Conservation (phyloP, 495 filamentous ascomycete species). For the Aspergillus heteromorphus region DNA sequence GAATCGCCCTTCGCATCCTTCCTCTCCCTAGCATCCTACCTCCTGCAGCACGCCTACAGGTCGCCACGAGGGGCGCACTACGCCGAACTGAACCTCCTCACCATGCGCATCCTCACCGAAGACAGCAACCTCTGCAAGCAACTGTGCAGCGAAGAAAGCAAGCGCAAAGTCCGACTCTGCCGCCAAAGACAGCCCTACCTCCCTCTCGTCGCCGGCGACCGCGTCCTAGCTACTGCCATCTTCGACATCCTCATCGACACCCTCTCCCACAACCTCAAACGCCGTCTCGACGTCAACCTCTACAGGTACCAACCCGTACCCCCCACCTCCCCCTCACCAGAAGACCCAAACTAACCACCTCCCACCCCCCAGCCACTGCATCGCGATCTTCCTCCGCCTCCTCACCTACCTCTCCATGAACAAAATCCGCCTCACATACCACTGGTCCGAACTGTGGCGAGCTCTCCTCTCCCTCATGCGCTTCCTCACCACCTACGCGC, state of each 20-base stretch:
- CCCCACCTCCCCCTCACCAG: background rate
- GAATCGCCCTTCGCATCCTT: conserved; percentile 77
- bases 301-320: conserved; percentile 63
- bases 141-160: conserved; percentile 76
- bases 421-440: conserved; percentile 72
- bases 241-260: conserved; percentile 84
- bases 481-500: conserved; percentile 79
- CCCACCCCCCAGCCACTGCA: conserved; percentile 31
- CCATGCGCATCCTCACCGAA: conserved; percentile 81
- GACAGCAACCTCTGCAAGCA: conserved; percentile 79
- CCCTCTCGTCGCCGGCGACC: conserved; percentile 66
- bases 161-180: conserved; percentile 72
- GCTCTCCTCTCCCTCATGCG: conserved; percentile 83
- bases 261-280: conserved; percentile 88
- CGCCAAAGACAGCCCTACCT: conserved; percentile 85
- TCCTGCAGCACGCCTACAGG: conserved; percentile 88
- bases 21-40: conserved; percentile 85
- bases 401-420: conserved; percentile 78
- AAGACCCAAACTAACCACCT: conserved; percentile 1
- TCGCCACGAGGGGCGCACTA: conserved; percentile 73
- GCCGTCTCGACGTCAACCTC: conserved; percentile 75
- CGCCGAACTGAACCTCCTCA: conserved; percentile 73
- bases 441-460: conserved; percentile 95
- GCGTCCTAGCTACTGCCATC: conserved; percentile 66
- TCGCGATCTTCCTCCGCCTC: conserved; percentile 76